phyloP scores from a whole-genome alignment of 2,329 filamentous ascomycete species.

The Pyrenochaeta sp. region DNA sequence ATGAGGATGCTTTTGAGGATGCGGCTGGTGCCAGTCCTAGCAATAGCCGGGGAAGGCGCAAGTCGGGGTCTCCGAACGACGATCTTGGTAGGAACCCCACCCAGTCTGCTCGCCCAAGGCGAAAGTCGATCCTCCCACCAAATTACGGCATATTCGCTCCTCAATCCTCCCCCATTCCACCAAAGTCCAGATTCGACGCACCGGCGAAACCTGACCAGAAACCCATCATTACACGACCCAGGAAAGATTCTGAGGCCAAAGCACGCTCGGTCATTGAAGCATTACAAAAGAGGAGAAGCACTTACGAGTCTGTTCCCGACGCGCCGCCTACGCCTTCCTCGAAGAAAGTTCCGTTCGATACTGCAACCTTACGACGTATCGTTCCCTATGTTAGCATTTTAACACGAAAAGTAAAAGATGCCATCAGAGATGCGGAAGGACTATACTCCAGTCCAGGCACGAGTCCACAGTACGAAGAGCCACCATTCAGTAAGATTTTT shows the following conservation, averaged over 20 bases:
- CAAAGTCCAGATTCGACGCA: constrained; percentile 36
- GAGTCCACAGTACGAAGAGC: constrained; percentile 47
- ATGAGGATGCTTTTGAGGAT: constrained; percentile 67
- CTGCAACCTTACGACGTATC: constrained; percentile 69
- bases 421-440: constrained; percentile 57
- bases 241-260: constrained; percentile 66
- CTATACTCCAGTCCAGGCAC: constrained; percentile 55
- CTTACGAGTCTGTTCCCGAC: constrained; percentile 35
- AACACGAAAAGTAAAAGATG: constrained; percentile 58
- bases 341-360: constrained; percentile 72
- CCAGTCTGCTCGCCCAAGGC: constrained; percentile 32
- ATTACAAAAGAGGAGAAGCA: constrained; percentile 60
- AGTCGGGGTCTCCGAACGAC: constrained; percentile 41
- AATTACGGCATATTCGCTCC: constrained; percentile 49
- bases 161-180: constrained; percentile 41
- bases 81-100: constrained; percentile 31
- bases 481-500: constrained; percentile 47
- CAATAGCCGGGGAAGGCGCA: constrained; percentile 37
- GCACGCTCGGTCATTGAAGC: constrained; percentile 70
- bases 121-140: constrained; percentile 48
- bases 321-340: constrained; percentile 40
- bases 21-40: constrained; percentile 51
- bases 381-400: constrained; percentile 62
- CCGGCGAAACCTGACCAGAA: constrained; percentile 35
- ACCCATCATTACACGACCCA: constrained; percentile 53